phyloP scores from a whole-genome alignment of 805 yeast genomes.

The Ogataea minuta region DNA sequence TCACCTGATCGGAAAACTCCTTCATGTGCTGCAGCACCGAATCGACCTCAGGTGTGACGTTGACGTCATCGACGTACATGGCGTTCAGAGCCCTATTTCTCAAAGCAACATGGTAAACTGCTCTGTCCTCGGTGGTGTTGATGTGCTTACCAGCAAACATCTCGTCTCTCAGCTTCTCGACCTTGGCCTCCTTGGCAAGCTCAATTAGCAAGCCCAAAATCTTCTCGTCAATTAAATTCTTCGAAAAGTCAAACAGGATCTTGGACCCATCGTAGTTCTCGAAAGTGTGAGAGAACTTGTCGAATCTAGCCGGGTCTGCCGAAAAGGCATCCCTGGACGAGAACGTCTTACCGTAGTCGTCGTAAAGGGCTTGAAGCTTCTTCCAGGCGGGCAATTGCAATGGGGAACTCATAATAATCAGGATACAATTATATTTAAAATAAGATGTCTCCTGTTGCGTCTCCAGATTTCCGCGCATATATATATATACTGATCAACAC shows the following conservation, averaged over 20 bases:
- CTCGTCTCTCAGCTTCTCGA: constrained; percentile 81
- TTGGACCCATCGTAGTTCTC: constrained; percentile 83
- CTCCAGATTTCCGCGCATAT: constrained; percentile 7
- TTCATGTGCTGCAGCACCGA: constrained; percentile 92
- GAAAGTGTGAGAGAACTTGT: constrained; percentile 73
- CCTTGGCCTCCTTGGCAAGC: constrained; percentile 88
- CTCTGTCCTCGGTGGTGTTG: constrained; percentile 94
- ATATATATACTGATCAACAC: constrained; percentile 4
- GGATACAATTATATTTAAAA: not conserved
- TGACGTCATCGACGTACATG: constrained; percentile 85
- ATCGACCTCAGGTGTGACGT: constrained; percentile 91
- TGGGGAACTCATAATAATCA: constrained; percentile 32
- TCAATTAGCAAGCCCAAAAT: constrained; percentile 63
- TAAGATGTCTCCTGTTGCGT: constrained; percentile 2
- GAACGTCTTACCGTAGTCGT: constrained; percentile 64
- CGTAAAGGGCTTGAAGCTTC: constrained; percentile 67
- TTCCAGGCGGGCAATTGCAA: constrained; percentile 81
- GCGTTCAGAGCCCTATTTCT: constrained; percentile 86
- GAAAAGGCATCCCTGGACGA: constrained; percentile 76
- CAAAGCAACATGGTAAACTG: constrained; percentile 95
- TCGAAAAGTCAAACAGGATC: constrained; percentile 92
- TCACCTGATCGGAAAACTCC: constrained; percentile 84
- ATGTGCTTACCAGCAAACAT: constrained; percentile 93
- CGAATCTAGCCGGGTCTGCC: constrained; percentile 71
- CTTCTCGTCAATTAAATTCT: constrained; percentile 88